Evolutionary conservation across 2,329 filamentous ascomycete genomes (phyloP), one percentile per base, ranked within the genome.

Genomic region (Ceratocystis destructans): DNA sequence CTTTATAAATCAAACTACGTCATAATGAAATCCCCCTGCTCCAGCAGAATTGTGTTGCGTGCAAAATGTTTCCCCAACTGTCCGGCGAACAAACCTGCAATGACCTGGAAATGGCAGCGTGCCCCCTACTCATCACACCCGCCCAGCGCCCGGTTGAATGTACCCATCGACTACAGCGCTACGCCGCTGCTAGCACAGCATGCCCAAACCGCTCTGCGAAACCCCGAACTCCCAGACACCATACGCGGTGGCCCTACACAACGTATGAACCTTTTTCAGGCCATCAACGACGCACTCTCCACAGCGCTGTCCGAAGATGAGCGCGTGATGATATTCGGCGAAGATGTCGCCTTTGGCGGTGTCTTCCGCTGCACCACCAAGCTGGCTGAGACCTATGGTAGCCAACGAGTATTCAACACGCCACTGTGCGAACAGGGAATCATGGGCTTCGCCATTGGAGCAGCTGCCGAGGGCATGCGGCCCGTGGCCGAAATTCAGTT

Each of bases 291-390:
- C 70, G 92, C 93, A 10, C 81, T 99, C 25, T 84, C 88, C 25
- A 89, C 87, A 68, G 90, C 93, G 28, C 81, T 99, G 33, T 84
- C 87, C 17, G 84, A 87, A 45, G 92, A 96, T 71, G 90, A 96
- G 70, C 86, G 87, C 20, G 90, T 96, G 25, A 79, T 97, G 66
- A 82, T 99, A 8, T 99, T 99, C 72, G 94, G 94, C 53, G 94
- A 99, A 76, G 94, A 99, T 73, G 91, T 99, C 6, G 90, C 94
- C 15, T 99, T 99, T 70, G 94, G 94, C 53, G 94, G 94, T 65
- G 94, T 99, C 17, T 99, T 99, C 73, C 84, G 94, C 66, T 96
- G 91, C 76, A 93, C 90, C 41, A 93, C 94, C 85, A 90, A 92
- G 71, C 81, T 99, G 17, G 86, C 90, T 41, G 88, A 91, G 69